Percentiles rank a stretch among this genome's conserved stretches.
Conservation (phyloP, 1,284 basidiomycete species). For the Ceratobasidium sp. region DNA sequence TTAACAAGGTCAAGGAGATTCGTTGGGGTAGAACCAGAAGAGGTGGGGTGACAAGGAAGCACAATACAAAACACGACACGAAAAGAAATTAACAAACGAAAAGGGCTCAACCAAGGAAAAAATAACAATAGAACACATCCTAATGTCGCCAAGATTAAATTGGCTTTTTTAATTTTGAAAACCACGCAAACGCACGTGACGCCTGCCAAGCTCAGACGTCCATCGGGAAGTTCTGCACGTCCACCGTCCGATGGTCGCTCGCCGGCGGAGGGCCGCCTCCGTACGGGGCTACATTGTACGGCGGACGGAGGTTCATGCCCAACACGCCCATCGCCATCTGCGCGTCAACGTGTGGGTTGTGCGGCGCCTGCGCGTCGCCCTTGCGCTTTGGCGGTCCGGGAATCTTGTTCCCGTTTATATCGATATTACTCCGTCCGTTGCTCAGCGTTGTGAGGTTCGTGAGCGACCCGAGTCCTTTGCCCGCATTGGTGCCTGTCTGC, state of each 20-base stretch:
- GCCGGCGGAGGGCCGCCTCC: conserved; percentile 10
- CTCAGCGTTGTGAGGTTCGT: conserved; percentile 38
- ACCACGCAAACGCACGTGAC: background rate
- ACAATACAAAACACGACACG: background rate
- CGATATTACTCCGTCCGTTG: conserved; percentile 35
- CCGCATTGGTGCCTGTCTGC: conserved; percentile 31
- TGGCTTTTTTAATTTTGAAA: no score
- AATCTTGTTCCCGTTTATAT: conserved; percentile 38
- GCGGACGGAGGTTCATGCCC: conserved; percentile 27
- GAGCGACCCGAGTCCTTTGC: conserved; percentile 39
- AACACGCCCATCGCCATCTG: conserved; percentile 34
- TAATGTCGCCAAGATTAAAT: conserved; percentile 2
- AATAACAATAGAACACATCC: conserved; percentile 8
- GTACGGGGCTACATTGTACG: conserved; percentile 8
- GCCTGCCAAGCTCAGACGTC: conserved; percentile 4
- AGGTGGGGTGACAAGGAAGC: no score
- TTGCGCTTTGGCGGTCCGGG: conserved; percentile 38
- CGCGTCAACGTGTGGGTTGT: conserved; percentile 31
- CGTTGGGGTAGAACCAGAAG: no score
- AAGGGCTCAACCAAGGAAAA: background rate
- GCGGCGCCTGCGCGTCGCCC: background rate
- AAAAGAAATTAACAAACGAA: background rate
- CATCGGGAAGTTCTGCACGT: conserved; percentile 40
- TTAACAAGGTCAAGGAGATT: no score
- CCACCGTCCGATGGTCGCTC: conserved; percentile 25